Evolutionary conservation across 2,329 filamentous ascomycete species (phyloP), one percentile per base, ranked within the genome.

Genomic region (Pseudogymnoascus destructans): DNA sequence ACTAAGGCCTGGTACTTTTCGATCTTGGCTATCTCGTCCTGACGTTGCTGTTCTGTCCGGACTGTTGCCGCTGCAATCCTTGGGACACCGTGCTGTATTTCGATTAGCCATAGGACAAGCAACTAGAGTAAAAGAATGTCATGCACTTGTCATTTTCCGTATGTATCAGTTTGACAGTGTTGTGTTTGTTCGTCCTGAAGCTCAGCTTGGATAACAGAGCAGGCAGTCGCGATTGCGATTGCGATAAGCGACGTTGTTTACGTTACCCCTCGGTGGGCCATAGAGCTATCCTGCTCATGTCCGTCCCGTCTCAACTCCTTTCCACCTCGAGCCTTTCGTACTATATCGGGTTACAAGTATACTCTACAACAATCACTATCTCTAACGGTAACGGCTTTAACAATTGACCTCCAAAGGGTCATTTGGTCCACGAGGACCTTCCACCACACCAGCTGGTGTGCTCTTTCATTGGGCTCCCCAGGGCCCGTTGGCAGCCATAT

Each of bases 31-130:
- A 82, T 77, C 70, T 95, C 89, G 70, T 84, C 80, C 64, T 82
- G 77, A 59, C 80, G 80, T 68, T 87, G 81, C 68, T 88, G 82
- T 66, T 87, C 83, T 65, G 86, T 86, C 64, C 79, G 78, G 66
- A 78, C 75, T 61, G 74, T 72, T 58, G 73, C 74, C 65, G 78
- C 75, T 62, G 79, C 77, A 61, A 80, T 78, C 68, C 90, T 87
- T 67, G 87, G 81, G 70, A 95, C 79, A 69, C 89, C 89, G 79
- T 96, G 91, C 89, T 95, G 73, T 61, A 60, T 58, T 63, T 61
- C 61, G 57, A 65, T 66, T 68, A 69, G 68, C 63, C 60, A 59
- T 61, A 60, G 55, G 63, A 61, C 57, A 59, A 40, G 58, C 40
- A 58, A 30, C n/a, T 55, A 49, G 58, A 58, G 57, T 35, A 56